These are phyloP conservation scores for Lentinula raphanica DNA, from an alignment of 768 basidiomycete species.

Conservation along the genomic window DNA sequence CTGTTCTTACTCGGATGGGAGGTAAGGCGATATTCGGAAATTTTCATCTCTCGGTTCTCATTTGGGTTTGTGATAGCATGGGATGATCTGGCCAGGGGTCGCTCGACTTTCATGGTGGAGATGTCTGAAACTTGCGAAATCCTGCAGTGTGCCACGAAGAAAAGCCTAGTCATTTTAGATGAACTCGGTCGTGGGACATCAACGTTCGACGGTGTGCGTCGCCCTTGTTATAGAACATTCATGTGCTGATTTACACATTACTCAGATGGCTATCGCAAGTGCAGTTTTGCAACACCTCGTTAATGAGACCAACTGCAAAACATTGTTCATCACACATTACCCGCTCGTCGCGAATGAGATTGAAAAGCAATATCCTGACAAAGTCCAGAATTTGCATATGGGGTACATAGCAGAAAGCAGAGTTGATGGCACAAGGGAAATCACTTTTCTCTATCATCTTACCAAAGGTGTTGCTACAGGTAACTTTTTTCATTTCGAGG, in stretches of 20 bases:
- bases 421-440: slow-evolving; percentile 68
- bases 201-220: slow-evolving; percentile 78
- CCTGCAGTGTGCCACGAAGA: slow-evolving; percentile 63
- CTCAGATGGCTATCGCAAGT: slow-evolving; percentile 80
- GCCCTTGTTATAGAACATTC: background rate
- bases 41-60: too few relatives aligned
- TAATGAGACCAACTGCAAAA: slow-evolving; percentile 54
- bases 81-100: slow-evolving; percentile 80
- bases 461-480: slow-evolving; percentile 65
- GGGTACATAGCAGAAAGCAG: slow-evolving; percentile 66
- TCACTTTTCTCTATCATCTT: slow-evolving; percentile 84
- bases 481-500: slow-evolving; percentile 10
- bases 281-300: slow-evolving; percentile 75
- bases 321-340: slow-evolving; percentile 94
- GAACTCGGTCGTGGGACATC: slow-evolving; percentile 88
- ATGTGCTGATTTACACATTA: background rate
- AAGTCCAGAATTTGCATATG: slow-evolving; percentile 83
- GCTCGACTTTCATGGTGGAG: slow-evolving; percentile 97
- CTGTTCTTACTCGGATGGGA: slow-evolving; percentile 61
- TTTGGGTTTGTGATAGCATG: slow-evolving; percentile 45
- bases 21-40: too few relatives aligned
- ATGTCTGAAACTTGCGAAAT: slow-evolving; percentile 93
- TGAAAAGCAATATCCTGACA: slow-evolving; percentile 50
- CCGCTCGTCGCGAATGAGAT: slow-evolving; percentile 74
- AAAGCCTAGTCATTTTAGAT: slow-evolving; percentile 86